These are phyloP conservation scores for Symbiodinium pilosum DNA, from an alignment of 73 alveolate genomes.

Conservation along the genomic window DNA sequence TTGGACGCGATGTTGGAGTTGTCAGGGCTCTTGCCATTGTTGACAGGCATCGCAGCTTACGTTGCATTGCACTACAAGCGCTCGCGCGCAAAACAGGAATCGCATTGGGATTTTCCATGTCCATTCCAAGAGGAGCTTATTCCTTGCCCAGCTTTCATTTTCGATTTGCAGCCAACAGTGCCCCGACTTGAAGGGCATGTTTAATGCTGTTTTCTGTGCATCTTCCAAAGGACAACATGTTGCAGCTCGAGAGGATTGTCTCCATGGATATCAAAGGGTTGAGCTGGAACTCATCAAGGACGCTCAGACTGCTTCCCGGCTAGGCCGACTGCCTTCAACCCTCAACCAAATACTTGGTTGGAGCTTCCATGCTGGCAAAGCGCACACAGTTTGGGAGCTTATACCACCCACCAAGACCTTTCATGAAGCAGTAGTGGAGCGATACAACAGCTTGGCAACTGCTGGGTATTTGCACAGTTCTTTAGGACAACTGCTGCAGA, in stretches of 20 bases:
- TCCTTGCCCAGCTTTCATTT: no score
- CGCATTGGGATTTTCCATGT: no score
- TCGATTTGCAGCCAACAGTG: no score
- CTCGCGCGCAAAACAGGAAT: no score
- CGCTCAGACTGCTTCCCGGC: background rate
- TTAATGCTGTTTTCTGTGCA: background rate
- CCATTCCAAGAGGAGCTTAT: no score
- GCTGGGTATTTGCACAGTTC: no score
- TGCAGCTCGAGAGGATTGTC: background rate
- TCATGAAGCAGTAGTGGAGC: background rate
- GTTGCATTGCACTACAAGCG: no score
- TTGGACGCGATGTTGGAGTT: no score
- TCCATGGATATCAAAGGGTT: background rate
- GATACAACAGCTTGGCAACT: no score
- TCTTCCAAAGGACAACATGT: background rate
- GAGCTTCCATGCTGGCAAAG: background rate
- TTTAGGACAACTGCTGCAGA: no score
- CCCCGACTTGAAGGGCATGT: background rate
- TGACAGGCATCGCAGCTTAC: no score
- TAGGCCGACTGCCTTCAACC: background rate
- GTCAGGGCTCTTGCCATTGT: no score
- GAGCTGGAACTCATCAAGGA: background rate
- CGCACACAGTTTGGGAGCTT: background rate
- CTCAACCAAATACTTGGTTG: background rate
- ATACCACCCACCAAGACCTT: background rate